A percentile compares a stretch with the other conserved stretches of the same genome.
phyloP scores from a whole-genome alignment of 768 basidiomycete species.

The Lactifluus pinguis region DNA sequence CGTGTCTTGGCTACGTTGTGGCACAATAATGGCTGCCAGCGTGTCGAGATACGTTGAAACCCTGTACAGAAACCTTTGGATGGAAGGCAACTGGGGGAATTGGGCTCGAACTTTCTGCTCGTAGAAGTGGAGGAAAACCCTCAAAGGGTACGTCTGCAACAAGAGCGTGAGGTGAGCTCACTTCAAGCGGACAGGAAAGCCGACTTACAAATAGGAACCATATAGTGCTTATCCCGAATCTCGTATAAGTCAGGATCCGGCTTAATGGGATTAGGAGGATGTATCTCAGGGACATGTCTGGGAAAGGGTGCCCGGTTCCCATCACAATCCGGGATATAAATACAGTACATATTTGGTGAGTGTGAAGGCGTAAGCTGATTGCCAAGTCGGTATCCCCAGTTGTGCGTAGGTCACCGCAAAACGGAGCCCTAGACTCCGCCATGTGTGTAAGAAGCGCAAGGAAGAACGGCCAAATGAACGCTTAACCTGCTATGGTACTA shows the following conservation, averaged over 20 bases:
- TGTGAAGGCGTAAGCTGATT: not conserved
- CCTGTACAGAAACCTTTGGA: not conserved
- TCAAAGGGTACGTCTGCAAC: not conserved
- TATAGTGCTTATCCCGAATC: not conserved
- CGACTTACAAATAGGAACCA: not conserved
- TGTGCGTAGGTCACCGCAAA: too few relatives aligned
- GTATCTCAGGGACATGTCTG: conserved; percentile 3
- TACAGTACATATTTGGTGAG: not conserved
- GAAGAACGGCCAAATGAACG: too few relatives aligned
- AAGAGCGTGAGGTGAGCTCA: not conserved
- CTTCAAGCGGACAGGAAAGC: not conserved
- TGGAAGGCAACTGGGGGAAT: conserved; percentile 7
- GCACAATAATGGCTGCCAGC: too few relatives aligned
- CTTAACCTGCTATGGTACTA: too few relatives aligned
- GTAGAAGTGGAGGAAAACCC: not conserved
- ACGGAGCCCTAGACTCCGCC: too few relatives aligned
- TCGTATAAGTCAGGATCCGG: not conserved
- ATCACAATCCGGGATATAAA: not conserved
- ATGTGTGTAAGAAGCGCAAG: too few relatives aligned
- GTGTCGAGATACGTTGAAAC: too few relatives aligned
- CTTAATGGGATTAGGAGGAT: not conserved
- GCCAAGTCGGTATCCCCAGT: not conserved
- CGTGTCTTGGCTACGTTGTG: not conserved
- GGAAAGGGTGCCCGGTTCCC: not conserved
- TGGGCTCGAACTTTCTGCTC: not conserved